Evolutionary conservation across 2,329 filamentous ascomycete species (phyloP).

Genomic region (Septoria petroselini): DNA sequence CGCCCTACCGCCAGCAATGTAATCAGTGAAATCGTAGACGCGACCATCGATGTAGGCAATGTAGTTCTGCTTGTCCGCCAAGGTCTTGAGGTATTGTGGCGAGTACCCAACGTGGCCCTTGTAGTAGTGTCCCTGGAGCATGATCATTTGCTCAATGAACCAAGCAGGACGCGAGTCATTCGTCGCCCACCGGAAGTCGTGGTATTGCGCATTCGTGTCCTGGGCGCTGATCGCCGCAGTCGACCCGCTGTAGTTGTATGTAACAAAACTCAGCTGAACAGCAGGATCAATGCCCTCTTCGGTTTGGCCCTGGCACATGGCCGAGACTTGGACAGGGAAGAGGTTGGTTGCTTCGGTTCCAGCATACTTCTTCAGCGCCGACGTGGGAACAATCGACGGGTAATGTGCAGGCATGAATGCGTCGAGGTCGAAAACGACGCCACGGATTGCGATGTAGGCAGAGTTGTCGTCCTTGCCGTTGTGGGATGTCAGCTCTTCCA

Average conservation of each 20-base stretch:
- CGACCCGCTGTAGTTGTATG: slow-evolving; percentile 68
- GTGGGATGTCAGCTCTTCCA: slow-evolving; percentile 68
- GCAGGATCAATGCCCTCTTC: slow-evolving; percentile 64
- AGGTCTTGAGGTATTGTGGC: slow-evolving; percentile 67
- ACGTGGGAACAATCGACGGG: slow-evolving; percentile 61
- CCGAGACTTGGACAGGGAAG: slow-evolving; percentile 92
- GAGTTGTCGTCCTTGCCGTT: slow-evolving; percentile 65
- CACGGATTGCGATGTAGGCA: slow-evolving; percentile 78
- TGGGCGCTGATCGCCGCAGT: slow-evolving; percentile 61
- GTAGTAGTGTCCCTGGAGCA: slow-evolving; percentile 72
- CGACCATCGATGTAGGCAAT: slow-evolving; percentile 75
- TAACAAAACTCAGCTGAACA: slow-evolving; percentile 81
- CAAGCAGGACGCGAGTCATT: slow-evolving; percentile 84
- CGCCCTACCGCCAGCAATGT: slow-evolving; percentile 70
- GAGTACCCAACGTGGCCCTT: slow-evolving; percentile 88
- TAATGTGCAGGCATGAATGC: slow-evolving; percentile 75
- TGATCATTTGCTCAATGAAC: slow-evolving; percentile 85
- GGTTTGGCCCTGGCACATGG: slow-evolving; percentile 75
- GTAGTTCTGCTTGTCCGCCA: slow-evolving; percentile 52
- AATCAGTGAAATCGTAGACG: slow-evolving; percentile 87
- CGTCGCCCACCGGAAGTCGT: slow-evolving; percentile 85
- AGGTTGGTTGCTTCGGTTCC: slow-evolving; percentile 82
- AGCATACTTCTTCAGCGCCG: slow-evolving; percentile 72
- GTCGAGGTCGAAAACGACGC: slow-evolving; percentile 80
- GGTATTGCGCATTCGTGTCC: slow-evolving; percentile 75